Percentiles rank a stretch among this genome's conserved stretches.
phyloP scores from a whole-genome alignment of 1,139 yeast species.

The Yamadazyma triangularis region DNA sequence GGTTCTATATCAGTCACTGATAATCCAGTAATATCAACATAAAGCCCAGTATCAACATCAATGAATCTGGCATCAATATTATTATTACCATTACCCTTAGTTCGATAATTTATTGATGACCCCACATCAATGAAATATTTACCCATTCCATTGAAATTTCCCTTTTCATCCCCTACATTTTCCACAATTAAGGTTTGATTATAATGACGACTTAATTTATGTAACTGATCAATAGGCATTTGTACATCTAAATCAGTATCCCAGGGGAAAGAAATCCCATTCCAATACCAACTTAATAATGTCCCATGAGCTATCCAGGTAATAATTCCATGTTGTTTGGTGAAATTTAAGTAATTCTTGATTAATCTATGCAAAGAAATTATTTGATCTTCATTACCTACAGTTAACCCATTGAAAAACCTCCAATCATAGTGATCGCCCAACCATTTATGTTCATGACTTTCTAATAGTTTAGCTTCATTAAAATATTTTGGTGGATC shows the following conservation, averaged over 20 bases:
- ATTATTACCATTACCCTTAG: slow-evolving; percentile 28
- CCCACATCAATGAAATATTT: slow-evolving; percentile 31
- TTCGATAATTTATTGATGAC: slow-evolving; percentile 26
- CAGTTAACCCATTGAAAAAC: slow-evolving; percentile 39
- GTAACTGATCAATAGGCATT: slow-evolving; percentile 29
- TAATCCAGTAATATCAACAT: slow-evolving; percentile 36
- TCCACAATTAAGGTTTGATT: slow-evolving; percentile 37
- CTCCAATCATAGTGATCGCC: slow-evolving; percentile 49
- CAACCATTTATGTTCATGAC: slow-evolving; percentile 15
- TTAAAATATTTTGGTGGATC: slow-evolving; percentile 29
- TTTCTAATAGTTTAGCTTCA: slow-evolving; percentile 25
- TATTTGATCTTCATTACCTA: slow-evolving; percentile 24
- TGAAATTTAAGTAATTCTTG: slow-evolving; percentile 28
- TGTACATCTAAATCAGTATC: slow-evolving; percentile 36
- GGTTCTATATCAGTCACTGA: slow-evolving; percentile 24
- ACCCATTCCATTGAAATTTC: slow-evolving; percentile 25
- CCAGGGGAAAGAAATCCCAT: slow-evolving; percentile 36
- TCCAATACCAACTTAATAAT: slow-evolving; percentile 40
- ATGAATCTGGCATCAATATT: slow-evolving; percentile 38
- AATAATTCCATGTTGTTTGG: slow-evolving; percentile 23
- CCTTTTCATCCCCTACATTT: slow-evolving; percentile 16
- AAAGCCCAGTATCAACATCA: slow-evolving; percentile 35
- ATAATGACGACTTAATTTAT: slow-evolving; percentile 22
- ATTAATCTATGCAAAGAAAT: slow-evolving; percentile 25
- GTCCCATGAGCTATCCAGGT: slow-evolving; percentile 44